A percentile compares a stretch with the other conserved stretches of the same genome.
Conservation (phyloP, 306 rosid genomes). For the Prosopis cineraria region DNA sequence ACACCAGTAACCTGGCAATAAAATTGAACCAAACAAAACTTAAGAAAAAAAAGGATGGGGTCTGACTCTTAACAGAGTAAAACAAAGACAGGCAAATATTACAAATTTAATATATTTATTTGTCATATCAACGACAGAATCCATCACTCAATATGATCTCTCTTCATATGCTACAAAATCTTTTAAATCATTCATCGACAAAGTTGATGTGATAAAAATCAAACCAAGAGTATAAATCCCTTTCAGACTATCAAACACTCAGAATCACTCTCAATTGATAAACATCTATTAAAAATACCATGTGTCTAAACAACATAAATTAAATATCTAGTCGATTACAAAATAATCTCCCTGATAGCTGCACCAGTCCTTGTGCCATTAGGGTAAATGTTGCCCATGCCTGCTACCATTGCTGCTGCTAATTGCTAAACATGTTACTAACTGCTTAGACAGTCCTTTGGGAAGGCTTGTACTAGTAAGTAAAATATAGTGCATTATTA, state of each 20-base stretch:
- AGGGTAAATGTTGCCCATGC: not conserved
- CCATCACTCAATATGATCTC: not conserved
- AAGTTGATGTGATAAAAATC: not conserved
- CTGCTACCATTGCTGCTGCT: not conserved
- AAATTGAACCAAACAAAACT: constrained; percentile 9
- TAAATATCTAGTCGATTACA: not conserved
- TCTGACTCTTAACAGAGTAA: not conserved
- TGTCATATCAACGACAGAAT: not conserved
- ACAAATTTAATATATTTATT: constrained; percentile 20
- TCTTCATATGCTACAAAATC: not conserved
- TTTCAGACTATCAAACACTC: constrained; percentile 25
- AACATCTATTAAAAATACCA: not conserved
- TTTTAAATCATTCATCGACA: constrained; percentile 12
- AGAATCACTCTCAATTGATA: constrained; percentile 5
- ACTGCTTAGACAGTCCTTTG: not conserved
- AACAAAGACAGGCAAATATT: not conserved
- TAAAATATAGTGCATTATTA: not conserved
- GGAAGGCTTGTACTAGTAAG: constrained; percentile 15
- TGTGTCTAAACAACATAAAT: not conserved
- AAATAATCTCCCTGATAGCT: not conserved
- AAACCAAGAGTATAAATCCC: constrained; percentile 9
- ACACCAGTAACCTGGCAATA: constrained; percentile 72
- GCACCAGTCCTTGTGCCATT: not conserved
- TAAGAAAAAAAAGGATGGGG: not conserved
- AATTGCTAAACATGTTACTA: not conserved